Percentiles rank a stretch among this genome's conserved stretches.
Evolutionary conservation across 192 early-diverging fungal species (phyloP).

Genomic region (Backusella australiensis): DNA sequence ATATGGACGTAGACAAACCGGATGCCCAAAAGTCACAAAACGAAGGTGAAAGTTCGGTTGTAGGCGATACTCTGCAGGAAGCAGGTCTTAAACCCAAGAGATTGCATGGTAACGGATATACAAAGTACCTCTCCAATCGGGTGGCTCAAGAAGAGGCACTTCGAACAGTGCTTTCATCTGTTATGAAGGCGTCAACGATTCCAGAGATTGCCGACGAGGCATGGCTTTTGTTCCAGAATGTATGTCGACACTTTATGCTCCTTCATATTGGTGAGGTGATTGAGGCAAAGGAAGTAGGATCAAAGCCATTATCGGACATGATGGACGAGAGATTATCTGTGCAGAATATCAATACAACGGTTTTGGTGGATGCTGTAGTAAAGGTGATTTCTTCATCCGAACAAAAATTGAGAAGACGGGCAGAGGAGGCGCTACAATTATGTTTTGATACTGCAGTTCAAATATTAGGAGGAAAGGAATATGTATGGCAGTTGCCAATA

Average conservation of each 20-base stretch:
- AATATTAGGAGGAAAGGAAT: constrained; percentile 58
- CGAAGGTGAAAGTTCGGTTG: constrained; percentile 47
- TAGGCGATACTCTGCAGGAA: constrained; percentile 17
- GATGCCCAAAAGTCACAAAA: constrained; percentile 33
- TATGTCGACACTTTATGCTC: constrained; percentile 76
- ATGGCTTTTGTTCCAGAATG: constrained; percentile 57
- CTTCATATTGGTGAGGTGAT: constrained; percentile 68
- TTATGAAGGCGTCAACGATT: constrained; percentile 65
- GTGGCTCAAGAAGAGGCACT: constrained; percentile 66
- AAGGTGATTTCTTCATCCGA: constrained; percentile 74
- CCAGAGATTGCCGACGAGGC: constrained; percentile 61
- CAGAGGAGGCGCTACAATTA: constrained; percentile 60
- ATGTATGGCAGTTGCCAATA: constrained; percentile 61
- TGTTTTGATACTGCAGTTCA: constrained; percentile 59
- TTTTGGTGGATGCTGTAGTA: constrained; percentile 79
- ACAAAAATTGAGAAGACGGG: constrained; percentile 54
- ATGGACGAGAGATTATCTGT: constrained; percentile 48
- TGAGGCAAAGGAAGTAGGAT: constrained; percentile 47
- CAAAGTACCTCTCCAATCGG: constrained; percentile 44
- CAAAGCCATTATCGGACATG: constrained; percentile 42
- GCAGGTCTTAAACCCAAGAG: constrained; percentile 28
- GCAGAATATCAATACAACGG: constrained; percentile 55
- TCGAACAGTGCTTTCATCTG: constrained; percentile 52
- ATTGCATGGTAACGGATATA: constrained; percentile 26
- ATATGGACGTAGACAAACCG: neutral